phyloP scores from a whole-genome alignment of 768 basidiomycete genomes.

The Boletus edulis region DNA sequence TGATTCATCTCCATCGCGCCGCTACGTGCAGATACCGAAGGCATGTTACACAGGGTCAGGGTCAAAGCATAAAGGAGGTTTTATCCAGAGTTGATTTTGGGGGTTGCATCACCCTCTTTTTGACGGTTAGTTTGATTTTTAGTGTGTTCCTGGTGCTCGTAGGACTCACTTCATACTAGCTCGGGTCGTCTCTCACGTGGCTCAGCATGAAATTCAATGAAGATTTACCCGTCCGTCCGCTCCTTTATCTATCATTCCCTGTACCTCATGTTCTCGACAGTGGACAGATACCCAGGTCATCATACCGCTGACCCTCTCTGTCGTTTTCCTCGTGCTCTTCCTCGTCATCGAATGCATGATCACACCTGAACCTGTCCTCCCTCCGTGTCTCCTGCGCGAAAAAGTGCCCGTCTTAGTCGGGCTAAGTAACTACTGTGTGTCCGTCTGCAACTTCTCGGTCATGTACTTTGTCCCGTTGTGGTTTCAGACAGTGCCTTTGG shows the following conservation, averaged over 20 bases:
- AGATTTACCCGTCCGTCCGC: constrained; percentile 46
- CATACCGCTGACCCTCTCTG: constrained; percentile 42
- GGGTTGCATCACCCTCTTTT: constrained; percentile 59
- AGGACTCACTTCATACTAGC: constrained; percentile 27
- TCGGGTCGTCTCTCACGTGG: constrained; percentile 63
- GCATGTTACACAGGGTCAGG: constrained; percentile 50
- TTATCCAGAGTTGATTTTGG: constrained; percentile 79
- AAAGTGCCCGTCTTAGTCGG: constrained; percentile 71
- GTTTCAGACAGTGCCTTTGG: constrained; percentile 76
- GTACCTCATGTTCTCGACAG: constrained; percentile 30
- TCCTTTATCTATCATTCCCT: neutral
- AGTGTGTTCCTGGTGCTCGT: neutral
- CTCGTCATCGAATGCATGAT: constrained; percentile 58
- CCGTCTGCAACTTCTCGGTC: constrained; percentile 70
- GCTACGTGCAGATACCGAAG: neutral
- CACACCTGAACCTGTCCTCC: constrained; percentile 67
- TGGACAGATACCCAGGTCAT: constrained; percentile 57
- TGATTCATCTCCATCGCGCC: neutral
- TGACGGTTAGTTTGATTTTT: constrained; percentile 32
- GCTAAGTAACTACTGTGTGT: constrained; percentile 68
- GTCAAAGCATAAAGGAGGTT: constrained; percentile 61
- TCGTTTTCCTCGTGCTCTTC: constrained; percentile 50
- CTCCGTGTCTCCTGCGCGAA: constrained; percentile 60
- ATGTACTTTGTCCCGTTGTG: constrained; percentile 79
- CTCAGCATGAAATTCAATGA: constrained; percentile 72